Conservation (phyloP, 1,284 basidiomycete genomes). For the Boletus smithii region DNA sequence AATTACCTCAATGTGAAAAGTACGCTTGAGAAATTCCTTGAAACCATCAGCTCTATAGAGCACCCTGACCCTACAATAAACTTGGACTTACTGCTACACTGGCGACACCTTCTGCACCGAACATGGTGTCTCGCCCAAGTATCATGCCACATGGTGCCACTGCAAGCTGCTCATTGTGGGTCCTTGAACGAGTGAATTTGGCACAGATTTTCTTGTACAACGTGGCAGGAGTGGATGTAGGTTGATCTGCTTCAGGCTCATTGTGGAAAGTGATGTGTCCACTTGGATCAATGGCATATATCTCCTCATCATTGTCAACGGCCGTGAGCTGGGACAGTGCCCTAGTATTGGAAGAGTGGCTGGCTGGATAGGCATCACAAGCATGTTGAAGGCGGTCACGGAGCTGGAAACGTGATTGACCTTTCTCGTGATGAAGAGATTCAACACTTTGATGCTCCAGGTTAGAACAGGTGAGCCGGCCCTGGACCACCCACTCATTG, state of each 20-base stretch:
- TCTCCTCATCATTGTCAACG: not conserved
- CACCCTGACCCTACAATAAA: too few species aligned
- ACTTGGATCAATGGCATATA: not conserved
- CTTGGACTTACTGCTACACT: not conserved
- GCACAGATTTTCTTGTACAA: too few species aligned
- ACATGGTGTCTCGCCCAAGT: not conserved
- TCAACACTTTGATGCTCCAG: not conserved
- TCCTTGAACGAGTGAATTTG: not conserved
- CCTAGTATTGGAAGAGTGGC: not conserved
- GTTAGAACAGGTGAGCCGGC: not conserved
- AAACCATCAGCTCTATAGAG: too few species aligned
- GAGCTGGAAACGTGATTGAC: not conserved
- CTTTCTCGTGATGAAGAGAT: not conserved
- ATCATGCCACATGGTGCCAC: not conserved
- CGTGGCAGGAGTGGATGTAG: too few species aligned
- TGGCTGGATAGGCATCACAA: not conserved
- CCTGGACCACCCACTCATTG: not conserved
- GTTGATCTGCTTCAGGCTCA: too few species aligned
- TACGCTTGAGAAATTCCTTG: constrained; percentile 19
- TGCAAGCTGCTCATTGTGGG: constrained; percentile 1
- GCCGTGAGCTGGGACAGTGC: not conserved
- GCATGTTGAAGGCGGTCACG: not conserved
- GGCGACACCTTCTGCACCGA: not conserved
- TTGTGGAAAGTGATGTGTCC: not conserved
- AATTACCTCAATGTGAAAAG: not conserved